Conservation (phyloP, 177 flowering plant genomes). For the Tripterygium wilfordii region DNA sequence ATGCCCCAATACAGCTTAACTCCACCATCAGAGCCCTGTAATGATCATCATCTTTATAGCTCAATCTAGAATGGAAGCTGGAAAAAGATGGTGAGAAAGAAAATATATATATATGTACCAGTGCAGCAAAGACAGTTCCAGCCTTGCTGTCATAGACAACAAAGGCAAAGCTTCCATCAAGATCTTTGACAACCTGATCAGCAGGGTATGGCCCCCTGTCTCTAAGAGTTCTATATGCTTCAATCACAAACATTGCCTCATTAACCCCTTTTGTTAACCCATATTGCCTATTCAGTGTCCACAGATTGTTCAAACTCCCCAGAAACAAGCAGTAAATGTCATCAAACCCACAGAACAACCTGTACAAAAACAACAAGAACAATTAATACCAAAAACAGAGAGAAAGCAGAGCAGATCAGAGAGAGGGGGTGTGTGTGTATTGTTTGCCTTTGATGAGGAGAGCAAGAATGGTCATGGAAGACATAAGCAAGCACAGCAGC, state of each 20-base stretch:
- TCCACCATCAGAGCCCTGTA: slow-evolving; percentile 77
- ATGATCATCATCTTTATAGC: background rate
- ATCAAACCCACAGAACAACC: slow-evolving; percentile 74
- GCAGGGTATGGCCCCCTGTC: slow-evolving; percentile 84
- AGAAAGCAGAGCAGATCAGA: too few relatives aligned
- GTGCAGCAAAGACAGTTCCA: slow-evolving; percentile 64
- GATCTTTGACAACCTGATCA: slow-evolving; percentile 77
- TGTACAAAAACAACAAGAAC: slow-evolving; percentile 10
- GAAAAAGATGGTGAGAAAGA: background rate
- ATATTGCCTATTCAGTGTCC: slow-evolving; percentile 57
- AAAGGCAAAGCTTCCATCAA: slow-evolving; percentile 75
- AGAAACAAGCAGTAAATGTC: slow-evolving; percentile 72
- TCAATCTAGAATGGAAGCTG: background rate
- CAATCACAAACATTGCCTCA: slow-evolving; percentile 77
- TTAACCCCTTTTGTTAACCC: slow-evolving; percentile 59
- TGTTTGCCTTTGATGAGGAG: slow-evolving; percentile 45
- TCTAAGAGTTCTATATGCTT: slow-evolving; percentile 76
- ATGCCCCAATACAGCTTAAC: slow-evolving; percentile 82
- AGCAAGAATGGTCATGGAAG: slow-evolving; percentile 15
- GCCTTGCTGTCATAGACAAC: slow-evolving; percentile 63
- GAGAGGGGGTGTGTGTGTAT: too few relatives aligned
- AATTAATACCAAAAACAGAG: background rate
- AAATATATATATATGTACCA: slow-evolving; percentile 29
- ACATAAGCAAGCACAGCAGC: slow-evolving; percentile 70
- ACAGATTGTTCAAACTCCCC: slow-evolving; percentile 71